A percentile compares a stretch with the other conserved stretches of the same genome.
Conservation (phyloP, 2,329 filamentous ascomycete genomes). For the Epichloe elymi region DNA sequence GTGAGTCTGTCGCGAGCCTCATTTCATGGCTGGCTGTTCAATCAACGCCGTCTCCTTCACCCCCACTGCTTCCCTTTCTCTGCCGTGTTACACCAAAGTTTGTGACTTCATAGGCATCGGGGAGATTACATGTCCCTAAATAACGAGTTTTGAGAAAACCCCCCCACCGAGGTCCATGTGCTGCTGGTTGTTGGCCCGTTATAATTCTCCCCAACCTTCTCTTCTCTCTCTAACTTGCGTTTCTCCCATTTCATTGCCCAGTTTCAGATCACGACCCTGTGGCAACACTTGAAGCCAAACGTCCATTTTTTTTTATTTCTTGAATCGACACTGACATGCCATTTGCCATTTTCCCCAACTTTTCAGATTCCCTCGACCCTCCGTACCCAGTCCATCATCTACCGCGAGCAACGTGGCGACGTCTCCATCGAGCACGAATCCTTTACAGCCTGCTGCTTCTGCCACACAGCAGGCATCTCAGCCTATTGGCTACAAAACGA, state of each 20-base stretch:
- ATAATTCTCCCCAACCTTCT: neutral
- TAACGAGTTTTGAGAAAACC: neutral
- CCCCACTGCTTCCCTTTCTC: neutral
- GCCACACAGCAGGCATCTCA: conserved; percentile 13
- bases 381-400: conserved; percentile 36
- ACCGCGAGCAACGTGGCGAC: conserved; percentile 29
- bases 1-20: conserved; percentile 10
- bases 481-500: conserved; percentile 7
- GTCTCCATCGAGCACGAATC: conserved; percentile 29
- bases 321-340: neutral
- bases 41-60: neutral
- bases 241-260: neutral
- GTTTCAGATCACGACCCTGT: neutral
- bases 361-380: conserved; percentile 34
- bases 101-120: neutral
- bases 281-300: neutral
- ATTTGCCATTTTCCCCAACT: neutral
- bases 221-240: neutral
- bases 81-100: neutral
- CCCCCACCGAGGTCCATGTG: neutral
- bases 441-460: conserved; percentile 13
- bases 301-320: neutral
- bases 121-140: neutral
- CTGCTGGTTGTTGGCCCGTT: neutral
- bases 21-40: neutral